Evolutionary conservation across 202 grass and related monocot species (phyloP).

Genomic region (Miscanthus sacchariflorus): DNA sequence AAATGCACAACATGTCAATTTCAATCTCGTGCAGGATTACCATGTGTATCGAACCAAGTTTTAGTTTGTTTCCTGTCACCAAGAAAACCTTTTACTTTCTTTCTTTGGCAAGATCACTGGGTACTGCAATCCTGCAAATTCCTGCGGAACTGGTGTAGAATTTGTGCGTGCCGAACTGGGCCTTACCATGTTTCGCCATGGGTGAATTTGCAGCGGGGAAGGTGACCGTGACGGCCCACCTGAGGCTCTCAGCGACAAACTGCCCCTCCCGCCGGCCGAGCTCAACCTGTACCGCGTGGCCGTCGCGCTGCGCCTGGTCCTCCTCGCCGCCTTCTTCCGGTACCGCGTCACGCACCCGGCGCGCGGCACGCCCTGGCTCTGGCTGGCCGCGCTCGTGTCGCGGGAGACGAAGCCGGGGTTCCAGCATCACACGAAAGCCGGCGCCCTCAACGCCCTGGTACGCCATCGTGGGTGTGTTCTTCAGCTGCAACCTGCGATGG

Average conservation of each 20-base stretch:
- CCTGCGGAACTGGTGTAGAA: neutral
- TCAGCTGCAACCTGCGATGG: too few relatives aligned
- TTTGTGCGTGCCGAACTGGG: neutral
- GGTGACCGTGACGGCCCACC: neutral
- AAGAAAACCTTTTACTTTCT: neutral
- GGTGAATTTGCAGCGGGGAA: conserved; percentile 28
- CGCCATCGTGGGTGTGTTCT: too few relatives aligned
- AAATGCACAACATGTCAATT: neutral
- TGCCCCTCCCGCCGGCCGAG: conserved; percentile 24
- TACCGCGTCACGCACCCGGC: conserved; percentile 51
- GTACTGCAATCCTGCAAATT: neutral
- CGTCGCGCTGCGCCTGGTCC: conserved; percentile 42
- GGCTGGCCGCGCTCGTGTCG: conserved; percentile 45
- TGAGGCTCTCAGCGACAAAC: conserved; percentile 41
- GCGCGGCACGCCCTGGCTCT: conserved; percentile 34
- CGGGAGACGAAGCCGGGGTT: too few relatives aligned
- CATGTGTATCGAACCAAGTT: neutral
- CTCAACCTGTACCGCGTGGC: conserved; percentile 55
- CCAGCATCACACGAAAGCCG: too few relatives aligned
- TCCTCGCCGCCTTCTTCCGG: conserved; percentile 58
- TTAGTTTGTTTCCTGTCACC: neutral
- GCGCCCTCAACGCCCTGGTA: too few relatives aligned
- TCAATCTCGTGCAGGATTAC: neutral
- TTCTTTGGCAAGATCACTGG: neutral
- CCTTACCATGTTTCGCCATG: neutral